Percentiles rank a stretch among this genome's conserved stretches.
Evolutionary conservation across 2,329 filamentous ascomycete genomes (phyloP).

Genomic region (Nigrospora osmanthi): DNA sequence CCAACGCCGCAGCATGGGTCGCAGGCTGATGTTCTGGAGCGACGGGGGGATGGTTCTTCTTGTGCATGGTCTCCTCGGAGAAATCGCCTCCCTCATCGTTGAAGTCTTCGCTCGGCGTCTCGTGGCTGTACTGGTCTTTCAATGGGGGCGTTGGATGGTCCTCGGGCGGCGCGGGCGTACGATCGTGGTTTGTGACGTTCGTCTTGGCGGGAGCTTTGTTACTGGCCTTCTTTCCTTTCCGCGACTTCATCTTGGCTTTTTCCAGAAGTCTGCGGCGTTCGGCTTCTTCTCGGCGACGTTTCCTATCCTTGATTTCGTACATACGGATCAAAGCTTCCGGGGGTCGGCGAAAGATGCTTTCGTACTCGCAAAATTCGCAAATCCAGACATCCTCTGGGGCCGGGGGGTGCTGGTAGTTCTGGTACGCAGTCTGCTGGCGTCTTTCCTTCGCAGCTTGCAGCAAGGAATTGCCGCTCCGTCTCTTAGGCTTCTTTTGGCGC

Average conservation of each 20-base stretch:
- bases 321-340: slow-evolving; percentile 79
- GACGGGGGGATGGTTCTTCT: slow-evolving; percentile 15
- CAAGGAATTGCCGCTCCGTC: slow-evolving; percentile 65
- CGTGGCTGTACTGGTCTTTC: slow-evolving; percentile 8
- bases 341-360: slow-evolving; percentile 84
- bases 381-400: slow-evolving; percentile 75
- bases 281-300: slow-evolving; percentile 74
- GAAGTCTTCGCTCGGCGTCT: slow-evolving; percentile 25
- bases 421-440: slow-evolving; percentile 66
- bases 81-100: slow-evolving; percentile 25
- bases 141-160: slow-evolving; percentile 13
- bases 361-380: slow-evolving; percentile 97
- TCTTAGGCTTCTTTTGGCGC: slow-evolving; percentile 47
- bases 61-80: slow-evolving; percentile 24
- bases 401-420: slow-evolving; percentile 69
- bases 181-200: slow-evolving; percentile 16
- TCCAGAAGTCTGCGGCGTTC: slow-evolving; percentile 79
- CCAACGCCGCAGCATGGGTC: not conserved
- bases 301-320: slow-evolving; percentile 91
- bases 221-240: slow-evolving; percentile 77
- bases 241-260: slow-evolving; percentile 88
- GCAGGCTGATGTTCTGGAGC: slow-evolving; percentile 4
- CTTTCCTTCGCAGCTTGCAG: slow-evolving; percentile 68
- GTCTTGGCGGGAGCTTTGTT: slow-evolving; percentile 63
- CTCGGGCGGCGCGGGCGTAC: slow-evolving; percentile 8